These are phyloP conservation scores for Mangifera indica DNA, from an alignment of 345 rosid genomes.

Conservation along the genomic window DNA sequence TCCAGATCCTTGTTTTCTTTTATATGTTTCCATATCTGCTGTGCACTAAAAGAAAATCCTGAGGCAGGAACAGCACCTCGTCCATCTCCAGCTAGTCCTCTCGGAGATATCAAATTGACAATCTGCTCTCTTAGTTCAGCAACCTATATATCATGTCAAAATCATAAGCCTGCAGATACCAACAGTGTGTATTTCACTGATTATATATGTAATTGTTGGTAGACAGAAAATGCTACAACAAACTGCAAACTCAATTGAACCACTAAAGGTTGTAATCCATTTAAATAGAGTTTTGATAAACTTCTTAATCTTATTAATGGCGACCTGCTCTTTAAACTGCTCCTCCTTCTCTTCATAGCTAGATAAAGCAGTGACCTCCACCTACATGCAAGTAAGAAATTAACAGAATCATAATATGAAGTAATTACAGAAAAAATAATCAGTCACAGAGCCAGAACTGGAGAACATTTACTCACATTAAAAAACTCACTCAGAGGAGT, in stretches of 20 bases:
- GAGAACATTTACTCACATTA: slow-evolving; percentile 45
- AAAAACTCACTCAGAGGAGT: slow-evolving; percentile 82
- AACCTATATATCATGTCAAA: slow-evolving; percentile 46
- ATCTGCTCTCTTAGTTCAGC: slow-evolving; percentile 66
- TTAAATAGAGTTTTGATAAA: background rate
- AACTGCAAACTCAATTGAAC: background rate
- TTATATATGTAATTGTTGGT: background rate
- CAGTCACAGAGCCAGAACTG: slow-evolving; percentile 20
- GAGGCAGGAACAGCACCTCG: slow-evolving; percentile 86
- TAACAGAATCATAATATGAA: background rate
- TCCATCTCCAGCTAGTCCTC: slow-evolving; percentile 92
- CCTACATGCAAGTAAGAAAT: slow-evolving; percentile 40
- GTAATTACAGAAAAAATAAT: background rate
- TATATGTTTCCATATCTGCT: slow-evolving; percentile 76
- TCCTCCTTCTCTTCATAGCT: slow-evolving; percentile 77
- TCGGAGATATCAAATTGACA: slow-evolving; percentile 73
- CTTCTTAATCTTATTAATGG: slow-evolving; percentile 6
- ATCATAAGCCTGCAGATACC: background rate
- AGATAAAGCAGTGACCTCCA: slow-evolving; percentile 77
- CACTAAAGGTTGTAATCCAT: background rate
- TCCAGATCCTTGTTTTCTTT: slow-evolving; percentile 88
- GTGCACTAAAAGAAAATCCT: slow-evolving; percentile 78
- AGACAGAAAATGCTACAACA: background rate
- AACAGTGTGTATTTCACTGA: slow-evolving; percentile 13
- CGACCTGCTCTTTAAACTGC: slow-evolving; percentile 57